Evolutionary conservation across 805 yeast species (phyloP).

Genomic region (Blastobotrys robertii): DNA sequence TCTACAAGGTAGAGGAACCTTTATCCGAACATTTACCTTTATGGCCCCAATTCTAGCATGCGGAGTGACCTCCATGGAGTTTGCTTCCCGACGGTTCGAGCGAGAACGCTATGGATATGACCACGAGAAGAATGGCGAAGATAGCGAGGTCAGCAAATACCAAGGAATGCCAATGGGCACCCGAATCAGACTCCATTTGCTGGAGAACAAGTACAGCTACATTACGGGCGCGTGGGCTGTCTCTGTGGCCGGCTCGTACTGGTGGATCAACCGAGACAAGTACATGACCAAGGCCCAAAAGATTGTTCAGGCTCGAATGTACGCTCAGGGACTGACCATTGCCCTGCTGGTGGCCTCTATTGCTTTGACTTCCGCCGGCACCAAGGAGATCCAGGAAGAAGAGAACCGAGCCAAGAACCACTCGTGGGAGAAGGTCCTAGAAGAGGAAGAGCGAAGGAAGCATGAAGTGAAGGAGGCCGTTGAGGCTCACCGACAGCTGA

Average conservation of each 20-base stretch:
- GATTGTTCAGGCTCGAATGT: slow-evolving; percentile 82
- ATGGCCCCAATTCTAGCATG: slow-evolving; percentile 58
- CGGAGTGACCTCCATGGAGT: slow-evolving; percentile 60
- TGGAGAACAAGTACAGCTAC: slow-evolving; percentile 48
- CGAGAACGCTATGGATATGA: slow-evolving; percentile 45
- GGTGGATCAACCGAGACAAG: slow-evolving; percentile 58
- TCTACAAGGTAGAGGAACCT: slow-evolving; percentile 19
- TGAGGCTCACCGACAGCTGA: slow-evolving; percentile 40
- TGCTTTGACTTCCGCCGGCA: slow-evolving; percentile 40
- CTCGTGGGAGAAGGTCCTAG: slow-evolving; percentile 2
- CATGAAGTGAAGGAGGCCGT: not conserved
- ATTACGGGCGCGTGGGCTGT: slow-evolving; percentile 73
- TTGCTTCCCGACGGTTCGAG: slow-evolving; percentile 60
- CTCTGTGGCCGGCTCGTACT: slow-evolving; percentile 74
- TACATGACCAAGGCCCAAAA: slow-evolving; percentile 69
- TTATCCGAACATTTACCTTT: slow-evolving; percentile 46
- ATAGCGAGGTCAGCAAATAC: slow-evolving; percentile 23
- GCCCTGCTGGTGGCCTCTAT: slow-evolving; percentile 59
- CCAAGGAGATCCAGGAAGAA: slow-evolving; percentile 30
- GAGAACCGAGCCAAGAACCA: not conserved
- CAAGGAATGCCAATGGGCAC: slow-evolving; percentile 3
- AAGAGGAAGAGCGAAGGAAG: slow-evolving; percentile 4
- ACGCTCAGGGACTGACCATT: slow-evolving; percentile 78
- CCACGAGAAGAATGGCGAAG: slow-evolving; percentile 25
- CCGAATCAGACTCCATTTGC: not conserved